Base-by-base conservation (phyloP, 306 rosid genomes). In the Carpinus fangiana region DNA sequence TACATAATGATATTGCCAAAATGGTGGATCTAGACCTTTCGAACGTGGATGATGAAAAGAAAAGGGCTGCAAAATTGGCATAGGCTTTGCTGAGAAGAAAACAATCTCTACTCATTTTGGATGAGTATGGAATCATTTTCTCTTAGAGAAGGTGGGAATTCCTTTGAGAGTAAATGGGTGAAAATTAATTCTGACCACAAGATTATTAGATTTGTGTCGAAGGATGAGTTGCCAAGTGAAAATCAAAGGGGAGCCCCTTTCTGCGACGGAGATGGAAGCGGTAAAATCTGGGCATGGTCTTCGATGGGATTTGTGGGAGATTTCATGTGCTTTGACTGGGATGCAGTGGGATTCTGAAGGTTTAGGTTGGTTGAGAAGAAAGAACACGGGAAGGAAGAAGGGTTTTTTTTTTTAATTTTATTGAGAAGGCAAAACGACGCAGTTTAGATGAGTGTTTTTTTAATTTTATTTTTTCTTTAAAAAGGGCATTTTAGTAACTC, bases 101-200 rank as follows among this genome's bases (percentile, higher is more conserved):
- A 4, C 69, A 76, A 2, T 3, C 28, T 4, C 4, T 81, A 0
- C 36, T 85, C 10, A 41, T 88, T 76, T 73, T 88, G 12, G 89
- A 85, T 76, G 80, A 85, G 62, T 81, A 46, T 88, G 84, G 87
- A 18, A 73, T 0, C 52, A 76, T 41, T 67, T 88, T 38, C 51
- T 54, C 47, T 9, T 79, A 2, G 5, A 73, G 7, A 46, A 73
- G 5, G 83, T 81, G 14, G 86, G 87, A 47, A 76, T 85, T 56
- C 67, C 59, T 5, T 7, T 7, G 1, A 17, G 1, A 20, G 21
- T 16, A 31, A 70, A 69, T 31, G 77, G 76, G 0, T 46, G 72
- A 47, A 87, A 75, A 54, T 45, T 87, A 34, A 75, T 87, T 45
- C 8, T 84, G 0, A 77, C 82, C 12, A 61, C 73, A 18, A 81